A percentile compares a stretch with the other conserved stretches of the same genome.
Evolutionary conservation across 345 rosid genomes (phyloP).

Genomic region (Trapa incisa): DNA sequence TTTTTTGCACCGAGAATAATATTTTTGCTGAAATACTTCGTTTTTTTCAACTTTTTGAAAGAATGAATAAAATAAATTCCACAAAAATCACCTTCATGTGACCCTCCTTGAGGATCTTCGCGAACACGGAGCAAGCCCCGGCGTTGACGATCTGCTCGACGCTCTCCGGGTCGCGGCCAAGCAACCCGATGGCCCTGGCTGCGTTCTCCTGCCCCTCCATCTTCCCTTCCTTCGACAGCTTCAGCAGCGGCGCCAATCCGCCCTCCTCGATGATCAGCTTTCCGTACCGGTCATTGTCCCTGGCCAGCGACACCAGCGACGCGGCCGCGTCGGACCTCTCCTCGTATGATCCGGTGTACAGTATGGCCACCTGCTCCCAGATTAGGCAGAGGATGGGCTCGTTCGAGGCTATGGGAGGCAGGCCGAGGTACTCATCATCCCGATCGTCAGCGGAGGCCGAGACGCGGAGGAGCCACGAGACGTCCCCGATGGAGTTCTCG

Average conservation of each 20-base stretch:
- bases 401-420: constrained; percentile 5
- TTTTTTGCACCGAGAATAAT: too few species aligned
- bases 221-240: constrained; percentile 12
- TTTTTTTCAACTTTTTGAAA: too few species aligned
- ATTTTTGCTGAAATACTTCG: too few species aligned
- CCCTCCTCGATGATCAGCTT: constrained; percentile 22
- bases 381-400: constrained; percentile 7
- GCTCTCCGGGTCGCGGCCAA: constrained; percentile 12
- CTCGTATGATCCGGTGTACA: constrained; percentile 14
- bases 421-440: constrained; percentile 5
- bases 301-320: constrained; percentile 18
- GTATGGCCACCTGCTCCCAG: constrained; percentile 7
- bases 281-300: constrained; percentile 21
- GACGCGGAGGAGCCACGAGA: constrained; percentile 7
- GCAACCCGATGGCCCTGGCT: constrained; percentile 7
- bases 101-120: constrained; percentile 19
- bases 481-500: constrained; percentile 8
- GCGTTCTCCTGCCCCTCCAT: constrained; percentile 11
- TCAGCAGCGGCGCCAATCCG: constrained; percentile 11
- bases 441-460: constrained; percentile 2
- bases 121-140: constrained; percentile 12
- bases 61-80: too few species aligned
- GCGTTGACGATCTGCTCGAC: constrained; percentile 15
- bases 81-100: constrained; percentile 11
- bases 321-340: constrained; percentile 22